phyloP scores from a whole-genome alignment of 2,329 filamentous ascomycete genomes.

The Fusarium floridanum region DNA sequence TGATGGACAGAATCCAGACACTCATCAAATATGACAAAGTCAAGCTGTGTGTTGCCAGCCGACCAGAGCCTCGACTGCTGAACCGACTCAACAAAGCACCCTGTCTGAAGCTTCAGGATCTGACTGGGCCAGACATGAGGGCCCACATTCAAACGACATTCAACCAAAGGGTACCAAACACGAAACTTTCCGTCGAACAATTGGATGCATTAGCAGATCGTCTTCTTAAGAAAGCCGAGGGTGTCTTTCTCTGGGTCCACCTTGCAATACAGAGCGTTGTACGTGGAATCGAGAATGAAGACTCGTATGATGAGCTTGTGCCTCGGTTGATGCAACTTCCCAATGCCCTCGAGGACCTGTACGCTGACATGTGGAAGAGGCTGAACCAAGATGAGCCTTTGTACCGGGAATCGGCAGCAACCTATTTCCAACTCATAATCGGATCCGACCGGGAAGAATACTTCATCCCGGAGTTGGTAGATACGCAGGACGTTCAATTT shows the following conservation, averaged over 20 bases:
- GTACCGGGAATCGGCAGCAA: slow-evolving; percentile 1
- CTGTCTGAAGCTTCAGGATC: neutral
- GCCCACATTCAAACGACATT: neutral
- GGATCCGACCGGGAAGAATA: neutral
- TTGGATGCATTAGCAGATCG: neutral
- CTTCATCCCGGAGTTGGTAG: neutral
- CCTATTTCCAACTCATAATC: neutral
- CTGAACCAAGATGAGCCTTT: slow-evolving; percentile 2
- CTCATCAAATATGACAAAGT: neutral
- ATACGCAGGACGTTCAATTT: too few species aligned
- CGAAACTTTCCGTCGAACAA: neutral
- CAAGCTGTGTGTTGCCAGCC: slow-evolving; percentile 11
- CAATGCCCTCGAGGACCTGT: neutral
- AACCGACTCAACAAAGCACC: neutral
- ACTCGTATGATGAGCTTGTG: neutral
- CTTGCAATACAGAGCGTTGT: slow-evolving; percentile 5
- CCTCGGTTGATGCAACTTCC: slow-evolving; percentile 4
- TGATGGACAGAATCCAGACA: neutral
- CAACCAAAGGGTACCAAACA: neutral
- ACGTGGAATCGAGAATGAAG: slow-evolving; percentile 4
- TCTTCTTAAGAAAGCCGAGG: slow-evolving; percentile 15
- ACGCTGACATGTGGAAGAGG: slow-evolving; percentile 15
- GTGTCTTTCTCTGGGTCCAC: slow-evolving; percentile 16
- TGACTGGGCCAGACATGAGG: slow-evolving; percentile 6
- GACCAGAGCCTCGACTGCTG: neutral